Evolutionary conservation across 164 flowering plant genomes (phyloP), one percentile per base, ranked within the genome.

Genomic region (Protea cynaroides): DNA sequence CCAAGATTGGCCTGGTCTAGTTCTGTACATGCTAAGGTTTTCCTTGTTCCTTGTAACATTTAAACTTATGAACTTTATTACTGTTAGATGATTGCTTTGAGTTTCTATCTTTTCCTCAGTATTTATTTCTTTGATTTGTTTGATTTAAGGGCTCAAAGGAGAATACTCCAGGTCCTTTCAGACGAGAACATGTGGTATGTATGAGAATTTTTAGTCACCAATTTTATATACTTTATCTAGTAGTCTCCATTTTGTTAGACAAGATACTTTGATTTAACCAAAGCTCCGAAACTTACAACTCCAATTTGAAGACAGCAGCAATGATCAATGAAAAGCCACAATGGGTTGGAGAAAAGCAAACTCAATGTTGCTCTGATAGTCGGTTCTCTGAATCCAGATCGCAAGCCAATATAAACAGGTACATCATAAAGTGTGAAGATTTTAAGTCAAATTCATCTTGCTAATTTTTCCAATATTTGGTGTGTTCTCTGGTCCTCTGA

Each of bases 71-170:
- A 49, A 15, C 18, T 49, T 14, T 5, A 2, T 15, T 15, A 49
- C 19, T 49, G 17, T 62, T 53, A 11, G 36, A 22, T 58, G 21
- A 21, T 14, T 14, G 18, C 24, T 47, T 49, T 47, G 40, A 5
- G 24, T 49, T 37, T 49, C 14, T 56, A 17, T 17, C 46, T 37
- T 54, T 49, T 69, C 43, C 63, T 55, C n/a, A 24, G 40, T 50
- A 49, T 19, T 70, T 52, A 62, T 62, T 36, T 46, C 13, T 22
- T 46, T 55, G 15, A 24, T 63, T 49, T 49, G 49, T 68, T 69
- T 76, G 52, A 61, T 71, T 36, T 24, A 82, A 89, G 98, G 90
- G 80, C 56, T 79, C 83, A 73, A 92, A 87, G 79, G 98, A 92
- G 73, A 92, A 92, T 52, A 80, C 77, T 74, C 51, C 47, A 59